Percentiles rank a stretch among this genome's conserved stretches.
Evolutionary conservation across 129 eudicot genomes (phyloP).

Genomic region (Tagetes patula): DNA sequence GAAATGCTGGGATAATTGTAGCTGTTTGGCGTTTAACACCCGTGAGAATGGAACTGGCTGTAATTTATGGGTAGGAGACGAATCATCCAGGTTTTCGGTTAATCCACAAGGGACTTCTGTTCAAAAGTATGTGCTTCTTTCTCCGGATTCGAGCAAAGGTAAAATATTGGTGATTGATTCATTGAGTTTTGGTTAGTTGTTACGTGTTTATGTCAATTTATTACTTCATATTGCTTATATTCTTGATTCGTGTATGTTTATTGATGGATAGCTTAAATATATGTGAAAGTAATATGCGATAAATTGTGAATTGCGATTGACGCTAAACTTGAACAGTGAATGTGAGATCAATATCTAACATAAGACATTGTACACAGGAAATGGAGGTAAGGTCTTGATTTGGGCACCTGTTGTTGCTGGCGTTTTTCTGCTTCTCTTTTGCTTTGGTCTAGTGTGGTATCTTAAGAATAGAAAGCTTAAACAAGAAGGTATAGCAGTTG

Average conservation of each 20-base stretch:
- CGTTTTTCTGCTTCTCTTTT: slow-evolving; percentile 15
- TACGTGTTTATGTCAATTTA: neutral
- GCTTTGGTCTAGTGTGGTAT: slow-evolving; percentile 17
- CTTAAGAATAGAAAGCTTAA: slow-evolving; percentile 21
- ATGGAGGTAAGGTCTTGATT: slow-evolving; percentile 17
- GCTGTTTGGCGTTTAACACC: slow-evolving; percentile 38
- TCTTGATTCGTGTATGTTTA: neutral
- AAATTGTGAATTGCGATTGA: neutral
- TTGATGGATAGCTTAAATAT: neutral
- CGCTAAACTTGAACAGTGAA: neutral
- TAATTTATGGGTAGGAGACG: slow-evolving; percentile 17
- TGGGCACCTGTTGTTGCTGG: slow-evolving; percentile 13
- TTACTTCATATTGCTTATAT: neutral
- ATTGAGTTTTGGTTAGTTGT: neutral
- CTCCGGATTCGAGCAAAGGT: slow-evolving; percentile 10
- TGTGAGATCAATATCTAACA: neutral
- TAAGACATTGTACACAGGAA: slow-evolving; percentile 14
- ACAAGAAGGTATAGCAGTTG: slow-evolving; percentile 28
- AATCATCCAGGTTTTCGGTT: neutral
- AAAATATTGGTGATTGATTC: neutral
- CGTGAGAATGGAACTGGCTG: slow-evolving; percentile 35
- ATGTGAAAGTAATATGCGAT: neutral
- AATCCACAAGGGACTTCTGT: slow-evolving; percentile 21
- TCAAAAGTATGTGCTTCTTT: slow-evolving; percentile 32
- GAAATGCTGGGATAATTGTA: slow-evolving; percentile 53